These are phyloP conservation scores for Mycena maculata DNA, from an alignment of 768 basidiomycete genomes.

Conservation along the genomic window DNA sequence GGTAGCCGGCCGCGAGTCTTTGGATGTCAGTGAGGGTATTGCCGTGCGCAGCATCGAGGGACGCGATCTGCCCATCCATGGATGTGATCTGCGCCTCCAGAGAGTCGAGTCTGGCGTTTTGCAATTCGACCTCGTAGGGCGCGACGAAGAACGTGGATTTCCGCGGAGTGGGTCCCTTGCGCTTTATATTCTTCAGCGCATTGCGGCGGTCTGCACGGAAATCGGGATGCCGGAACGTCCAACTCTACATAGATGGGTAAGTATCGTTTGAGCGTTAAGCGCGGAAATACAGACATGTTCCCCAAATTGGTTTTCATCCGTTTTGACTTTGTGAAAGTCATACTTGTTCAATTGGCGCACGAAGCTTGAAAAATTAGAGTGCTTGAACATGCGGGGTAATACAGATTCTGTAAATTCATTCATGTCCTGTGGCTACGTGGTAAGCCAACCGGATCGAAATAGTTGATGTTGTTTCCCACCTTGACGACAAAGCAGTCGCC, in stretches of 20 bases:
- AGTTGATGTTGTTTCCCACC: constrained; percentile 45
- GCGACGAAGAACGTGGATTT: constrained; percentile 52
- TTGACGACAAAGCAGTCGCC: constrained; percentile 95
- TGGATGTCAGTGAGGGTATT: constrained; percentile 65
- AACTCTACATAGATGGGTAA: constrained; percentile 52
- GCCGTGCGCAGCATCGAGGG: constrained; percentile 58
- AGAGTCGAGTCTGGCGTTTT: constrained; percentile 43
- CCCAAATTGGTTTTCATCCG: constrained; percentile 79
- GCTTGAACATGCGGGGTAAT: constrained; percentile 93
- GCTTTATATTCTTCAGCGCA: constrained; percentile 69
- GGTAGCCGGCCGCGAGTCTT: constrained; percentile 71
- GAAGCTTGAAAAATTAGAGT: constrained; percentile 93
- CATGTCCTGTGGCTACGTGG: constrained; percentile 73
- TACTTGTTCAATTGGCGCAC: constrained; percentile 96
- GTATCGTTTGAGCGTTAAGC: constrained; percentile 4
- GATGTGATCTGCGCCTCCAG: constrained; percentile 50
- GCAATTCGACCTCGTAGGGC: constrained; percentile 45
- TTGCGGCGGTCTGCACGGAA: constrained; percentile 67
- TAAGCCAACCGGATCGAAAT: constrained; percentile 13
- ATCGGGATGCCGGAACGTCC: constrained; percentile 71
- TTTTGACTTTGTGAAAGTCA: constrained; percentile 97
- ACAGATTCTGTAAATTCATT: constrained; percentile 94
- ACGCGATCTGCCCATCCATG: constrained; percentile 54
- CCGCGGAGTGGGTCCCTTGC: constrained; percentile 67
- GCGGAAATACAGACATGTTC: constrained; percentile 60